Evolutionary conservation across 257 asterid genomes (phyloP).

Genomic region (Lycium barbarum): DNA sequence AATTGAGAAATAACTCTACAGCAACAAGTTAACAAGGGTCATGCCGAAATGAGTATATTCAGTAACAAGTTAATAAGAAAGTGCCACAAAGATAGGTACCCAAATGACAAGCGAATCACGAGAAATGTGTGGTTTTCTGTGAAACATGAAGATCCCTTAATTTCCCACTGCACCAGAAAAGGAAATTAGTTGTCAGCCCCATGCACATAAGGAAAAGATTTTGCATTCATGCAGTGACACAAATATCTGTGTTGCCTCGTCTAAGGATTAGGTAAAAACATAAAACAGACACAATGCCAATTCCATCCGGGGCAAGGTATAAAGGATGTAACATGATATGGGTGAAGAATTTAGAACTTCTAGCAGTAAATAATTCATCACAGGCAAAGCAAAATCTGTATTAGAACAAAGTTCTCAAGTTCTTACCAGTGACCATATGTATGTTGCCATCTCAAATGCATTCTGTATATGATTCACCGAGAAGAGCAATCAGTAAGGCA

Average conservation of each 20-base stretch:
- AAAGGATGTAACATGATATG: too few species aligned
- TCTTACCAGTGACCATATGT: slow-evolving; percentile 87
- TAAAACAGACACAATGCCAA: neutral
- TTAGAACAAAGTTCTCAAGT: slow-evolving; percentile 22
- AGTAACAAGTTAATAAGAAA: slow-evolving; percentile 22
- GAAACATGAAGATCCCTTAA: slow-evolving; percentile 64
- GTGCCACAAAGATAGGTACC: slow-evolving; percentile 48
- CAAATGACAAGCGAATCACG: slow-evolving; percentile 73
- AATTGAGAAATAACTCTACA: slow-evolving; percentile 85
- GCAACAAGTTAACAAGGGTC: neutral
- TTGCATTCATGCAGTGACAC: neutral
- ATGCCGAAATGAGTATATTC: neutral
- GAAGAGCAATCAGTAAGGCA: slow-evolving; percentile 4
- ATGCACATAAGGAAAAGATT: neutral
- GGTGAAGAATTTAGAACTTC: neutral
- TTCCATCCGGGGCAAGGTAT: too few species aligned
- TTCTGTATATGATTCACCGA: slow-evolving; percentile 63
- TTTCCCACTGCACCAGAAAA: slow-evolving; percentile 71
- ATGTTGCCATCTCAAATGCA: slow-evolving; percentile 86
- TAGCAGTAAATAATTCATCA: neutral
- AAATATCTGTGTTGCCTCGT: neutral
- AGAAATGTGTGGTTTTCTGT: slow-evolving; percentile 55
- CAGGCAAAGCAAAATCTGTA: neutral
- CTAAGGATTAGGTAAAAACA: neutral
- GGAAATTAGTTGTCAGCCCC: neutral